phyloP scores from a whole-genome alignment of 2,329 filamentous ascomycete genomes.

The Fusarium lateritium region DNA sequence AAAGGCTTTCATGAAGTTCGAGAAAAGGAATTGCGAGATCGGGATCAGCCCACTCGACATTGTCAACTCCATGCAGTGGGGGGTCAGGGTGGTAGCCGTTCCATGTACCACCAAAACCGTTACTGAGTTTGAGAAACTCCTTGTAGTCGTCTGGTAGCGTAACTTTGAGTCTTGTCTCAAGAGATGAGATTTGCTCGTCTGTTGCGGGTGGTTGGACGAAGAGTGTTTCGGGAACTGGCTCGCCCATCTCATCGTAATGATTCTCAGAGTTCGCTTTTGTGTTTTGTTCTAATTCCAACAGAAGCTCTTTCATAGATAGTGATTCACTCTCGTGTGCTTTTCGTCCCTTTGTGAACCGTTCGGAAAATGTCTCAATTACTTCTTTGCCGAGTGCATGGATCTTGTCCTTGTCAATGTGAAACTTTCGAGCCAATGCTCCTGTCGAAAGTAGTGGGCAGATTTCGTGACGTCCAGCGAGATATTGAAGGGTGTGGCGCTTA shows the following conservation, averaged over 20 bases:
- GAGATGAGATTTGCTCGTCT: constrained; percentile 28
- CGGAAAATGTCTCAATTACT: constrained; percentile 17
- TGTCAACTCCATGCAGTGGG: constrained; percentile 17
- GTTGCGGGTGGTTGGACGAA: constrained; percentile 35
- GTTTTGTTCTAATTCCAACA: constrained; percentile 23
- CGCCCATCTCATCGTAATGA: constrained; percentile 7
- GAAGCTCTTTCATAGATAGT: constrained; percentile 23
- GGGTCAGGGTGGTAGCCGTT: constrained; percentile 35
- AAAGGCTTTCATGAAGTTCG: constrained; percentile 19
- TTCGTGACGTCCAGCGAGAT: constrained; percentile 14
- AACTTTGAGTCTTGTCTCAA: constrained; percentile 24
- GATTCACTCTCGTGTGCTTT: constrained; percentile 12
- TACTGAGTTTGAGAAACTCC: constrained; percentile 38
- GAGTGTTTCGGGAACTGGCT: constrained; percentile 28
- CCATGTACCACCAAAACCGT: constrained; percentile 39
- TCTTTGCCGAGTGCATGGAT: constrained; percentile 17
- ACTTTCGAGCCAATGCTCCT: constrained; percentile 28
- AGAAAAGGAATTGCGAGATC: constrained; percentile 4
- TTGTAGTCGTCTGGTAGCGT: constrained; percentile 39
- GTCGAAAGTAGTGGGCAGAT: constrained; percentile 29
- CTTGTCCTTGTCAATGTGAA: constrained; percentile 27
- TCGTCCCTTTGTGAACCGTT: constrained; percentile 28
- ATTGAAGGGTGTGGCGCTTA: neutral
- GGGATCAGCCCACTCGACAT: constrained; percentile 24
- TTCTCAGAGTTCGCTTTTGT: constrained; percentile 19